These are phyloP conservation scores for Bromus sterilis DNA, from an alignment of 176 grass and related monocot species.

Conservation along the genomic window DNA sequence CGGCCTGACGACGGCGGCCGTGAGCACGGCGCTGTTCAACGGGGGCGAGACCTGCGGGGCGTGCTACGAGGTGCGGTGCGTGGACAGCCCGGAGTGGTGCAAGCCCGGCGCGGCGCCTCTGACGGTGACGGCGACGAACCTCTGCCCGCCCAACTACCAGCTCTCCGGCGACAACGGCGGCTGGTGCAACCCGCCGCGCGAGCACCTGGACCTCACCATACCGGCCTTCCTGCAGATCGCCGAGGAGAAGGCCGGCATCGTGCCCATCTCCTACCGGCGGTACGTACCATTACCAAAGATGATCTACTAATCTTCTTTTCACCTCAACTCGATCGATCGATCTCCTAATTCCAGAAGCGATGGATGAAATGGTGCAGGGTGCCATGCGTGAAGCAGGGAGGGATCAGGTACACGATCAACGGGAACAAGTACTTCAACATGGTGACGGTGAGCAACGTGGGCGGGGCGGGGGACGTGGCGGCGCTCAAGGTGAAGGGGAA, in stretches of 20 bases:
- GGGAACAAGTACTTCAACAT: conserved; percentile 78
- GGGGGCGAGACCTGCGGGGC: conserved; percentile 50
- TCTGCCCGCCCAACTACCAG: conserved; percentile 42
- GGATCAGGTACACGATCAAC: conserved; percentile 53
- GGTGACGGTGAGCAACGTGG: conserved; percentile 52
- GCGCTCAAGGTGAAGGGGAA: conserved; percentile 50
- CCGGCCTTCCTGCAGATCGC: conserved; percentile 70
- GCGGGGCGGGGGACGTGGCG: conserved; percentile 59
- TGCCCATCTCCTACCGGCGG: conserved; percentile 52
- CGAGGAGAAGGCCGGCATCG: conserved; percentile 61
- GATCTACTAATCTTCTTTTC: too few species aligned
- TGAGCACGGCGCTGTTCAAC: conserved; percentile 64
- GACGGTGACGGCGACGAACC: conserved; percentile 53
- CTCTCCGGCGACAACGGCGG: conserved; percentile 38
- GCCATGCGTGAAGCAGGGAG: conserved; percentile 44
- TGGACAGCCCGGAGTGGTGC: conserved; percentile 53
- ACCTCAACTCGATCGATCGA: too few species aligned
- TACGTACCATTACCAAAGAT: neutral
- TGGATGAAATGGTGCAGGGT: too few species aligned
- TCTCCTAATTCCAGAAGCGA: too few species aligned
- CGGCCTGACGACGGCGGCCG: conserved; percentile 64
- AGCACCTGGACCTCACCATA: conserved; percentile 65
- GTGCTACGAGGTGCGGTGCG: conserved; percentile 77
- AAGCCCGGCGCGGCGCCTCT: conserved; percentile 11
- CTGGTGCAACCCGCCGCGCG: conserved; percentile 75